Base-by-base conservation (phyloP, 2,329 filamentous ascomycete species). In the Lecanosticta acicola region DNA sequence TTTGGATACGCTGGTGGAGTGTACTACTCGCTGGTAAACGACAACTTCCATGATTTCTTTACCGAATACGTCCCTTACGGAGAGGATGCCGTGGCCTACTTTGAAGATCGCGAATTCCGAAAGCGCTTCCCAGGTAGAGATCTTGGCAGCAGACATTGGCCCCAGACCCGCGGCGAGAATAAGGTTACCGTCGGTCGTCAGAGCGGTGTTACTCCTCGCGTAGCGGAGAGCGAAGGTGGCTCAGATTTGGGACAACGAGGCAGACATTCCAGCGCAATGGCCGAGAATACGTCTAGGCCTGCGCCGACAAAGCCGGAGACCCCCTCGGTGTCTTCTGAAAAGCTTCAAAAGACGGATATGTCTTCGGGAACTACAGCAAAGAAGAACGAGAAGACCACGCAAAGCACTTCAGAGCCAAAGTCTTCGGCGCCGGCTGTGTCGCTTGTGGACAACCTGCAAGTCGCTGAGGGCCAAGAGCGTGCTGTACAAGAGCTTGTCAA, bases 11-110 rank as follows among this genome's bases (percentile, higher is more conserved):
- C 79, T 45, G 89, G 89, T 55, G 89, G 91, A 57, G 83, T 96
- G 45, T 95, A 86, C 76, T 93, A 94, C 69, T 91, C 93, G 45
- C 81, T 94, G 55, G 78, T 93, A 68, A 94, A 85, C 64, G 93
- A 98, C 74, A 95, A 88, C 71, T 98, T 97, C 78, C 91, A 98
- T 71, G 93, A 98, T 69, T 93, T 96, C 75, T 98, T 98, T 72
- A 97, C 90, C 60, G 90, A 96, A 71, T 98, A 91, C 68, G 72
- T 98, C 14, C 93, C 93, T 17, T 95, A 86, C 58, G 93, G 90
- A 61, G 93, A 98, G 71, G 87, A 95, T 65, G 85, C 85, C 14
- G 91, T 98, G 37, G 80, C 94, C 19, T 97, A 94, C 71, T 83
- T 98, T 42, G 93, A 98, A 70, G 93, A 98, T 71, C 80, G 85